Conservation (phyloP, 2,329 filamentous ascomycete species). For the Trichoderma guizhouense region DNA sequence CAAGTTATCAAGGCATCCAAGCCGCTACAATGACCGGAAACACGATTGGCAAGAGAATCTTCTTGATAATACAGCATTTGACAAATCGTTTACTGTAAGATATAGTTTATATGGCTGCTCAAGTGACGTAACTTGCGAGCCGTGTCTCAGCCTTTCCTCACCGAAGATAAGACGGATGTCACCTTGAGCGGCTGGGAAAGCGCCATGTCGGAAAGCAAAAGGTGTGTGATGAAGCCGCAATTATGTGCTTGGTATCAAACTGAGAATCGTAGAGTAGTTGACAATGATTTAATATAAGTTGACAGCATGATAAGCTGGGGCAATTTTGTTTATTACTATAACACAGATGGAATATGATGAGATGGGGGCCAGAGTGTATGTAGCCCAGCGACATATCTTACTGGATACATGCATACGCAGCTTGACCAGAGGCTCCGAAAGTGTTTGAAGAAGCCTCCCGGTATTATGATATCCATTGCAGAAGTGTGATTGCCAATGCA, state of each 20-base stretch:
- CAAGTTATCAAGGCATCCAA: no score
- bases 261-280: no score
- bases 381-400: not conserved
- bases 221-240: not conserved
- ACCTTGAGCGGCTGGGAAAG: not conserved
- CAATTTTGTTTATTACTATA: not conserved
- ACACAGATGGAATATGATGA: not conserved
- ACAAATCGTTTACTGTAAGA: not conserved
- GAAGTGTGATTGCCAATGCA: not conserved
- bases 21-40: not conserved
- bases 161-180: not conserved
- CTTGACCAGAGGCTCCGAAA: not conserved
- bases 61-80: not conserved
- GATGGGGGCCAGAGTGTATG: not conserved
- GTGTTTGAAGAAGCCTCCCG: rapidly evolving
- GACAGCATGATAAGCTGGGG: not conserved
- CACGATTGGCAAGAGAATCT: not conserved
- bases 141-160: not conserved
- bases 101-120: not conserved
- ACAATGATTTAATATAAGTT: not conserved
- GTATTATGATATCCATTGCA: not conserved
- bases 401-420: not conserved
- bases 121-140: not conserved
- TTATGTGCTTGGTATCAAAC: not conserved
- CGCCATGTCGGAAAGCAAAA: not conserved